Conservation (phyloP, 1,284 basidiomycete species). For the Peniophora sp. region DNA sequence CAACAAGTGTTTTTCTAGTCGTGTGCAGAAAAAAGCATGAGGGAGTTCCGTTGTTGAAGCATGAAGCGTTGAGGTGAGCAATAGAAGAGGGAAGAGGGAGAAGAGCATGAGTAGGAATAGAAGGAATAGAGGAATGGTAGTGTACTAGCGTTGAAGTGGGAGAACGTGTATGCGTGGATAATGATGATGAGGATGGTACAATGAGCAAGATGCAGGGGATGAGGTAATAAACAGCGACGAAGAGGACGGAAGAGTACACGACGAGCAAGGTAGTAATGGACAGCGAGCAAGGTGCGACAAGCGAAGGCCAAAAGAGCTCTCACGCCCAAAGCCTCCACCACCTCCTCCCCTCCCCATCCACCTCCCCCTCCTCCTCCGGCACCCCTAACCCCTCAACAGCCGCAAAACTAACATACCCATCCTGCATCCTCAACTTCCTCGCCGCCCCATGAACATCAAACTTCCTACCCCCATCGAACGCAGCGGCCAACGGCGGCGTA, state of each 20-base stretch:
- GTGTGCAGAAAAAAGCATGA: no score
- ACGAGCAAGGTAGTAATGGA: not conserved
- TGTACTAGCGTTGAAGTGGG: no score
- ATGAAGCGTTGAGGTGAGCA: no score
- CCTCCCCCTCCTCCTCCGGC: constrained; percentile 37
- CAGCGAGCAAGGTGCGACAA: not conserved
- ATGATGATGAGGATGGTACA: no score
- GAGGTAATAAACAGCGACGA: not conserved
- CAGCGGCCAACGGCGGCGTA: constrained; percentile 9
- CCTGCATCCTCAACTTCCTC: constrained; percentile 43
- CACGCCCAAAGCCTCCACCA: constrained; percentile 8
- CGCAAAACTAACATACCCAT: constrained; percentile 63
- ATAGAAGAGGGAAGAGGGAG: no score
- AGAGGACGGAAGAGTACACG: not conserved
- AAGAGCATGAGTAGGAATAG: no score
- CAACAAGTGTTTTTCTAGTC: no score
- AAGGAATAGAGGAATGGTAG: no score
- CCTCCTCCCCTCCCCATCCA: constrained; percentile 16
- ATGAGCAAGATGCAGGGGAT: not conserved
- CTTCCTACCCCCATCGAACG: constrained; percentile 12
- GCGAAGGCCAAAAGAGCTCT: not conserved
- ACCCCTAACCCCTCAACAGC: constrained; percentile 62
- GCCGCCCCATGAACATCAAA: constrained; percentile 61
- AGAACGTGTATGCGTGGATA: no score
- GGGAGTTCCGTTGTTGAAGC: no score